Evolutionary conservation across 176 grass and related monocot species (phyloP).

Genomic region (Saccharum spontaneum): DNA sequence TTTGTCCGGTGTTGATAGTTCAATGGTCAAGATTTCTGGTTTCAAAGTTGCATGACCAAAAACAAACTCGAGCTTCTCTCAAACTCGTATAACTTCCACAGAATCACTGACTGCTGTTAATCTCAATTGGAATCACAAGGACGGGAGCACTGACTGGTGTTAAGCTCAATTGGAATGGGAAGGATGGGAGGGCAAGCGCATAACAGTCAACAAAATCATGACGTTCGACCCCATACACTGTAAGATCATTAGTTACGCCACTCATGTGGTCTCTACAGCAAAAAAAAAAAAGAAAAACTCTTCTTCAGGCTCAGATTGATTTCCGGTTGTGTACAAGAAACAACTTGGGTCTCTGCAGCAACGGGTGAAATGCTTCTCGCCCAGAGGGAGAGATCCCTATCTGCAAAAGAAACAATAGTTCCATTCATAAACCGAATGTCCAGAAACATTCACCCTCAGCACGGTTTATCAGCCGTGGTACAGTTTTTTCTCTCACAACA

Average conservation of each 20-base stretch:
- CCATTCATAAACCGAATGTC: neutral
- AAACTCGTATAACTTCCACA: too few species aligned
- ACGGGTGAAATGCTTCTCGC: neutral
- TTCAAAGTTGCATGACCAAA: too few species aligned
- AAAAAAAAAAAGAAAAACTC: neutral
- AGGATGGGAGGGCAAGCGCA: neutral
- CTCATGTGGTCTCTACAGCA: neutral
- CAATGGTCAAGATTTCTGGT: too few species aligned
- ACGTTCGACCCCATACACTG: neutral
- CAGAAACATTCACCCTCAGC: too few species aligned
- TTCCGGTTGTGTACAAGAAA: neutral
- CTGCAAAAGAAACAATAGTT: neutral
- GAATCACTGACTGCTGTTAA: too few species aligned
- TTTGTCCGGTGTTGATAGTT: too few species aligned
- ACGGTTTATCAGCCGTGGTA: too few species aligned
- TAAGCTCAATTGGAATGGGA: neutral
- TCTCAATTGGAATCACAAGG: too few species aligned
- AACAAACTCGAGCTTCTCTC: too few species aligned
- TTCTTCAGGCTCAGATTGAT: neutral
- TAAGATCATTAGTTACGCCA: conserved; percentile 4
- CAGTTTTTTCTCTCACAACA: too few species aligned
- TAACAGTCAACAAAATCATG: neutral
- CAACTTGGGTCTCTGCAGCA: neutral
- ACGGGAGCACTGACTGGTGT: too few species aligned
- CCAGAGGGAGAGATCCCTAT: neutral